phyloP scores from a whole-genome alignment of 2,329 filamentous ascomycete genomes.

The Xylaria sp. region DNA sequence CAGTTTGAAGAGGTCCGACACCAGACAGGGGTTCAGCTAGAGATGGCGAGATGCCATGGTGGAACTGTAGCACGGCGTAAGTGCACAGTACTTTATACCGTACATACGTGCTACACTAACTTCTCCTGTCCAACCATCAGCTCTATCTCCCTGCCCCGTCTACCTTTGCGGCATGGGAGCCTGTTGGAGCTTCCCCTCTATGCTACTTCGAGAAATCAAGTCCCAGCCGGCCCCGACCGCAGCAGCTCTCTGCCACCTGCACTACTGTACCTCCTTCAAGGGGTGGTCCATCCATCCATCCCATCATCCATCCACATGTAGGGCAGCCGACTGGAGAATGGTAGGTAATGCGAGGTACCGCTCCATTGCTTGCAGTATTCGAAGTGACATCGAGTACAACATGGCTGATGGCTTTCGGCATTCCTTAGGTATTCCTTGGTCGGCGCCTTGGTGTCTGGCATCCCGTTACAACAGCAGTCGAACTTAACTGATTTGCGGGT shows the following conservation, averaged over 20 bases:
- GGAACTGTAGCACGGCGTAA: slow-evolving; percentile 8
- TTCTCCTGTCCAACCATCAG: slow-evolving; percentile 36
- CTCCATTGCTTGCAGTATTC: slow-evolving; percentile 40
- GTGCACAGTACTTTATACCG: neutral
- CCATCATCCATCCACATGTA: slow-evolving; percentile 7
- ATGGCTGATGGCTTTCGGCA: slow-evolving; percentile 39
- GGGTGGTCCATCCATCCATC: slow-evolving; percentile 17
- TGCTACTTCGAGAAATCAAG: slow-evolving; percentile 15
- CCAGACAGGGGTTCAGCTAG: slow-evolving; percentile 8
- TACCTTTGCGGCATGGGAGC: slow-evolving; percentile 38
- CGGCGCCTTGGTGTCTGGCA: slow-evolving; percentile 28
- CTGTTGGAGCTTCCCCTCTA: slow-evolving; percentile 24
- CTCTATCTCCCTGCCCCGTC: slow-evolving; percentile 25
- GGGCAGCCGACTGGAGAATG: slow-evolving; percentile 30
- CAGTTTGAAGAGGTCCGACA: slow-evolving; percentile 24
- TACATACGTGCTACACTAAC: slow-evolving; percentile 14
- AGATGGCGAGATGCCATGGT: slow-evolving; percentile 4
- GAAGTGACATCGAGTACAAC: slow-evolving; percentile 39
- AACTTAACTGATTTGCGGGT: slow-evolving; percentile 37
- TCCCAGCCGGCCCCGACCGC: slow-evolving; percentile 39
- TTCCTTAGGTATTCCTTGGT: slow-evolving; percentile 12
- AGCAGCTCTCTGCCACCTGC: slow-evolving; percentile 15
- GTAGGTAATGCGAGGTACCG: slow-evolving; percentile 44
- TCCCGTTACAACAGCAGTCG: slow-evolving; percentile 27
- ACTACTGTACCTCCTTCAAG: slow-evolving; percentile 19